These are phyloP conservation scores for Rhododendron vialii DNA, from an alignment of 148 eudicot species.

Conservation along the genomic window DNA sequence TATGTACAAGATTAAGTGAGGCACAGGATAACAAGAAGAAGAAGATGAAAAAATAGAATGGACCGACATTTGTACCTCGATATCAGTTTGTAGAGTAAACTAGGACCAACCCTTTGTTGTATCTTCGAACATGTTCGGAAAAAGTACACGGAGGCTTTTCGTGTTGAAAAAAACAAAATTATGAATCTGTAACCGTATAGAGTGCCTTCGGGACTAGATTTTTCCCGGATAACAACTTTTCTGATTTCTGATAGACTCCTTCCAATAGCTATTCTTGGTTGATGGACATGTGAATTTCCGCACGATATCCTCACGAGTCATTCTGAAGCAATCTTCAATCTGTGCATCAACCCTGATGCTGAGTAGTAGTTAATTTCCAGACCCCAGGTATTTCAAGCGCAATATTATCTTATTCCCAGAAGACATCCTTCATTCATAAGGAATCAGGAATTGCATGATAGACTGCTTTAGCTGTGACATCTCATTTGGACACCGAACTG, in stretches of 20 bases:
- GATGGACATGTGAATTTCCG: background rate
- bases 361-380: background rate
- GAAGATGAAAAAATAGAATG: background rate
- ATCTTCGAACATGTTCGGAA: background rate
- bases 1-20: background rate
- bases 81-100: background rate
- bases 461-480: background rate
- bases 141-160: background rate
- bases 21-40: background rate
- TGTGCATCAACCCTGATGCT: background rate
- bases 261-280: too few species aligned
- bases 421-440: background rate
- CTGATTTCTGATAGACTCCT: background rate
- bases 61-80: background rate
- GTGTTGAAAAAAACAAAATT: background rate
- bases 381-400: background rate
- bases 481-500: background rate
- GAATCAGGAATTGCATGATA: background rate
- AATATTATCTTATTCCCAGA: background rate
- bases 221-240: background rate
- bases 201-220: background rate
- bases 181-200: background rate
- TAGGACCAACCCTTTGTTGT: background rate
- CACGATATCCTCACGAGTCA: background rate
- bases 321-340: background rate